Evolutionary conservation across 2,329 filamentous ascomycete species (phyloP), one percentile per base, ranked within the genome.

Genomic region (Mycosphaerelloides madeirae): DNA sequence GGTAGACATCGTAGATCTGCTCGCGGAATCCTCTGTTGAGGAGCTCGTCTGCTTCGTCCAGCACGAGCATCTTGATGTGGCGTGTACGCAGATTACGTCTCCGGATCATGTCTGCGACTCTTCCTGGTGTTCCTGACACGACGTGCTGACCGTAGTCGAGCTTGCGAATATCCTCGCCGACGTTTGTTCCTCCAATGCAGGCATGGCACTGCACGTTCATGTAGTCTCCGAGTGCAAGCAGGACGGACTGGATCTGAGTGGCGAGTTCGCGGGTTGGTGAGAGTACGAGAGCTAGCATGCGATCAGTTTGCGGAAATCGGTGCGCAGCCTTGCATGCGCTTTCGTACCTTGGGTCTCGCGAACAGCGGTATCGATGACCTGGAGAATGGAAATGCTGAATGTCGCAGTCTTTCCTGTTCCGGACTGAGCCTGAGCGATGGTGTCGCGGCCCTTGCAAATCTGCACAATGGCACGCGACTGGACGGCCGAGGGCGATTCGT

Each of bases 131-230:
- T 49, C 93, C 93, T 11, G 90, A 95, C 29, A 98, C 93, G 50
- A 98, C 91, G 65, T 98, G 93, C 68, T 95, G 93, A 53, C 93
- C 93, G 61, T 97, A 93, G 67, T 97, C 89, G 50, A 98, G 86
- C 73, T 95, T 95, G 67, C 87, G 84, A 59, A 98, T 98, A 65
- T 98, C 93, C 66, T 97, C 93, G 59, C 93, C 89, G 29, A 98
- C 90, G 64, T 95, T 97, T 56, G 93, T 98, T 49, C 93, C 93
- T 57, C 93, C 93, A 62, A 98, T 97, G 70, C 93, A 98, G 48
- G 93, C 91, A 63, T 98, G 93, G 72, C 93, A 98, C 71, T 98
- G 90, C 3, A 98, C 88, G 65, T 96, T 96, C 93, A 98, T 97
- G 76, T 96, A 98, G 70, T 98, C 93, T 55, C 93, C 93, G n/a